Evolutionary conservation across 176 grass and related monocot species (phyloP).

Genomic region (Puya raimondii): DNA sequence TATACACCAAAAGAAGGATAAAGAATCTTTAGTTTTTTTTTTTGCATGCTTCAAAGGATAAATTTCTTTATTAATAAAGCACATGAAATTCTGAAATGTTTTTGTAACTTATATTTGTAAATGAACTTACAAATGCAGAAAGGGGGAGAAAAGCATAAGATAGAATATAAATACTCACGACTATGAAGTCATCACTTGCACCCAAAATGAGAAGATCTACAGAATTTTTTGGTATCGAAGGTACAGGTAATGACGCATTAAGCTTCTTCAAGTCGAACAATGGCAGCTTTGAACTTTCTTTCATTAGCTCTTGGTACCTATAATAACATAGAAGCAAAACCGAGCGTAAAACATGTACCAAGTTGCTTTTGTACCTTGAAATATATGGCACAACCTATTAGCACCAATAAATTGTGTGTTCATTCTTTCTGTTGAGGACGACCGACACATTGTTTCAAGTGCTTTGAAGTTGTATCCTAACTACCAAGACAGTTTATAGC

Average conservation of each 20-base stretch:
- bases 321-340: background rate
- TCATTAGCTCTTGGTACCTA: slow-evolving; percentile 87
- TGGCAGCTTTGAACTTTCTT: slow-evolving; percentile 61
- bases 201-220: slow-evolving; percentile 60
- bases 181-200: slow-evolving; percentile 79
- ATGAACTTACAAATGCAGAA: background rate
- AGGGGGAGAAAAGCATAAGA: background rate
- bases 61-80: background rate
- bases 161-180: slow-evolving; percentile 44
- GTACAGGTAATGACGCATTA: slow-evolving; percentile 67
- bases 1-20: too few relatives aligned
- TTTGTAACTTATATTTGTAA: background rate
- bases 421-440: too few relatives aligned
- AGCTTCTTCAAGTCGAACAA: slow-evolving; percentile 72
- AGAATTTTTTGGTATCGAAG: slow-evolving; percentile 34
- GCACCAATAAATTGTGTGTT: too few relatives aligned
- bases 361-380: background rate
- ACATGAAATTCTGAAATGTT: background rate
- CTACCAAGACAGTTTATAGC: too few relatives aligned
- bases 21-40: background rate
- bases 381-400: too few relatives aligned
- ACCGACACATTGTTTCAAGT: too few relatives aligned
- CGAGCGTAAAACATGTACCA: background rate
- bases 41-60: background rate
- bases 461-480: too few relatives aligned